Conservation (phyloP, 2,329 filamentous ascomycete species). For the Aureobasidium zeae region DNA sequence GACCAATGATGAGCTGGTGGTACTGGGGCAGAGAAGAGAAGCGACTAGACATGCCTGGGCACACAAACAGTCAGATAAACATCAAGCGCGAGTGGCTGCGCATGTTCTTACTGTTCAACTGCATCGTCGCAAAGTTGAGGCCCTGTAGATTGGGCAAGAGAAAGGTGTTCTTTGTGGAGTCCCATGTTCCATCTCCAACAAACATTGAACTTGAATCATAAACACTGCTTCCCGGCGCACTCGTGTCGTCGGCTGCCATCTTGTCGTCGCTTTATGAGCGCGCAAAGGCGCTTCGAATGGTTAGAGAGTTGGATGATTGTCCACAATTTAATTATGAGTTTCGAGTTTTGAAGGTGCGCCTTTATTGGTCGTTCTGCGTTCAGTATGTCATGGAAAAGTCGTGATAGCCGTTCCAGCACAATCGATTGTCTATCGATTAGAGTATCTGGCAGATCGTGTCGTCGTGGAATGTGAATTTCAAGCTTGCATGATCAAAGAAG, state of each 20-base stretch:
- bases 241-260: conserved; percentile 32
- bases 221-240: conserved; percentile 60
- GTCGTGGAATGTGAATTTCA: conserved; percentile 1
- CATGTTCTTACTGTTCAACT: conserved; percentile 61
- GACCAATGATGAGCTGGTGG: conserved; percentile 58
- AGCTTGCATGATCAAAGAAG: too few species aligned
- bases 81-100: not conserved
- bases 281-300: not conserved
- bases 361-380: not conserved
- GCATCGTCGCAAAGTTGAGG: conserved; percentile 71
- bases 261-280: conserved; percentile 1
- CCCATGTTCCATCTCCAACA: conserved; percentile 79
- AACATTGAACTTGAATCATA: conserved; percentile 66
- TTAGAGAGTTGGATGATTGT: not conserved
- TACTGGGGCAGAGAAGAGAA: conserved; percentile 63
- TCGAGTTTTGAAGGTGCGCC: not conserved
- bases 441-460: too few species aligned
- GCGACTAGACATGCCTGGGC: conserved; percentile 70
- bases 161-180: conserved; percentile 66
- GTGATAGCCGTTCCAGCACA: conserved; percentile 10
- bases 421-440: conserved; percentile 13
- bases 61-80: conserved; percentile 1
- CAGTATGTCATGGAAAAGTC: conserved; percentile 8
- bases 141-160: conserved; percentile 68
- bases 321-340: too few species aligned